Evolutionary conservation across 140 eudicot species (phyloP).

Genomic region (Anethum foeniculum): DNA sequence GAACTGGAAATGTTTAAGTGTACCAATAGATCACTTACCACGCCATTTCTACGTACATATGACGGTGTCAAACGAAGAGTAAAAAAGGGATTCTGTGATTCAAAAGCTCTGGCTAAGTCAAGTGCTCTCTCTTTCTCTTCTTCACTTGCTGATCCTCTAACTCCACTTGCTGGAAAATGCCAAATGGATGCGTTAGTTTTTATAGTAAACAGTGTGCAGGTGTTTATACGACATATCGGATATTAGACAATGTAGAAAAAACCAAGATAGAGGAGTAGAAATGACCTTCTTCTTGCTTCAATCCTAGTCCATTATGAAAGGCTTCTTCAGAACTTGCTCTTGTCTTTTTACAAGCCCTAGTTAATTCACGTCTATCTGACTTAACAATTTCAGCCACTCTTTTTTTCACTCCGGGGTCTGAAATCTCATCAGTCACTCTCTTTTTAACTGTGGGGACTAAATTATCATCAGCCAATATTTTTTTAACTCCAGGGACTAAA

Average conservation of each 20-base stretch:
- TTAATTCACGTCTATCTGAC: neutral
- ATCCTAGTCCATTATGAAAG: neutral
- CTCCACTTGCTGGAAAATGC: neutral
- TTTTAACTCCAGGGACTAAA: neutral
- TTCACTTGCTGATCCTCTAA: neutral
- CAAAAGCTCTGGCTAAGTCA: neutral
- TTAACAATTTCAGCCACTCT: neutral
- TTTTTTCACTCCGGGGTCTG: neutral
- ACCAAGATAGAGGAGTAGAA: neutral
- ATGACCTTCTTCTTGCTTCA: neutral
- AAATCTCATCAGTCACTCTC: too few species aligned
- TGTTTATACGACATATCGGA: neutral
- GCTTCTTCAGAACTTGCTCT: neutral
- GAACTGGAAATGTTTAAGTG: neutral
- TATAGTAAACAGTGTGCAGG: neutral
- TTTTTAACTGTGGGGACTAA: neutral
- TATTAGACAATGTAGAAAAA: neutral
- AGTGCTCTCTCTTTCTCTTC: neutral
- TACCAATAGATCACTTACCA: neutral
- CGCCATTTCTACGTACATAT: neutral
- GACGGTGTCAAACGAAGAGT: neutral
- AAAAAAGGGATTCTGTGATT: conserved; percentile 15
- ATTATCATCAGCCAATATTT: neutral
- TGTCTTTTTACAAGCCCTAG: neutral
- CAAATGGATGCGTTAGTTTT: neutral